Evolutionary conservation across 331 rosid species (phyloP), one percentile per base, ranked within the genome.

Genomic region (Quercus lobata): DNA sequence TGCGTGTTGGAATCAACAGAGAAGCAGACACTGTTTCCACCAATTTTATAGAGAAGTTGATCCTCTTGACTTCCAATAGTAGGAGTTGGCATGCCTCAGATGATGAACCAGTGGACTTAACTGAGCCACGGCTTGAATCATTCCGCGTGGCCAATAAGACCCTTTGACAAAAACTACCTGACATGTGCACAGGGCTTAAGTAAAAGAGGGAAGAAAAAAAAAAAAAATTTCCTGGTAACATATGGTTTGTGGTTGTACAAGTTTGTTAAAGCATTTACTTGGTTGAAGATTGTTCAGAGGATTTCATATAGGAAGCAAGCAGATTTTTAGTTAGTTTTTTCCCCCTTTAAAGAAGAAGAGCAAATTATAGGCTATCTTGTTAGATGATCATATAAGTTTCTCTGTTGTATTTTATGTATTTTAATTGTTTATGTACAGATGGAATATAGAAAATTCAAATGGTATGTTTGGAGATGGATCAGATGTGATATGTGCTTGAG

Each of bases 111-210:
- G 94, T 93, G 24, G 99, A 96, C 86, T 80, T 96, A 66, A 87
- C 92, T 1, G 97, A 96, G 85, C 99, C 99, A 25, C 92, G 94
- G 81, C 85, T 87, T 2, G 97, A 96, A 86, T 89, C 99, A 72
- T 96, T 96, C 84, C 75, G 84, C 74, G n/a, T 93, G 76, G 77
- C 78, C 74, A 85, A 79, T 78, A 70, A 80, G 66, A 76, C 87
- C 55, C 21, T 87, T 49, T 79, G 78, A 85, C 52, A 68, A 78
- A 72, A 56, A 69, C 35, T 12, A 52, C 30, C 7, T 16, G 25
- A 58, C 54, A 14, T 22, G 83, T 32, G 46, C 22, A 53, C 69
- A 49, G 57, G 53, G 53, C 46, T 37, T 58, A 34, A 5, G 72
- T 19, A 37, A 75, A 75, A 81, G 78, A 55, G 37, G 74, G 65